These are phyloP conservation scores for Bipolaris bicolor DNA, from an alignment of 2,329 filamentous ascomycete genomes.

Conservation along the genomic window DNA sequence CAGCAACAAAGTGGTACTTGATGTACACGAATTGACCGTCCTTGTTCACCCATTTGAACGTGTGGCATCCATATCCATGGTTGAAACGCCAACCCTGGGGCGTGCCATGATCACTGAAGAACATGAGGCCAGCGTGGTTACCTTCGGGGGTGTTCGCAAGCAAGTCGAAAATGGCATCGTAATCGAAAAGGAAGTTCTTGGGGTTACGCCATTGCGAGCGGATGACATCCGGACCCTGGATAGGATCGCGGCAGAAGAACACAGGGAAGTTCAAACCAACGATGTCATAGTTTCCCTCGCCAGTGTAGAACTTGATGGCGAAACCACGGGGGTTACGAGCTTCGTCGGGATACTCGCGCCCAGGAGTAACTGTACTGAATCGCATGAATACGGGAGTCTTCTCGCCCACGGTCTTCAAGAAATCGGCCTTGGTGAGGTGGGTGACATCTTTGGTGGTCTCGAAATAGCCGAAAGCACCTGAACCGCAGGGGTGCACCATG, in stretches of 20 bases:
- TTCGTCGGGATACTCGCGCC: slow-evolving; percentile 53
- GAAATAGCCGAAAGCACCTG: slow-evolving; percentile 56
- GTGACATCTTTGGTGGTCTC: slow-evolving; percentile 52
- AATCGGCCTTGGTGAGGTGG: slow-evolving; percentile 51
- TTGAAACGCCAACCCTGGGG: slow-evolving; percentile 54
- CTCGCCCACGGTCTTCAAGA: slow-evolving; percentile 49
- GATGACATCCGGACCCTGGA: slow-evolving; percentile 57
- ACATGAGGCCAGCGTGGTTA: slow-evolving; percentile 58
- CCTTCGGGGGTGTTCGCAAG: slow-evolving; percentile 57
- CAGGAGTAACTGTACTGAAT: slow-evolving; percentile 55
- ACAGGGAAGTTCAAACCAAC: slow-evolving; percentile 57
- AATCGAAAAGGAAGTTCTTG: slow-evolving; percentile 57
- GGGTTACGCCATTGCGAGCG: slow-evolving; percentile 56
- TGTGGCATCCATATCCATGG: slow-evolving; percentile 55
- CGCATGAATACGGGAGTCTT: slow-evolving; percentile 54
- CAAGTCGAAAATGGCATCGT: slow-evolving; percentile 57
- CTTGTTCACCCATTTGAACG: slow-evolving; percentile 57
- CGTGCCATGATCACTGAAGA: slow-evolving; percentile 59
- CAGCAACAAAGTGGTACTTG: slow-evolving; percentile 58
- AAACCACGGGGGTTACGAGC: slow-evolving; percentile 57
- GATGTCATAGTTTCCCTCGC: slow-evolving; percentile 58
- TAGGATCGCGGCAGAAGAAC: slow-evolving; percentile 59
- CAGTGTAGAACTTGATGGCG: slow-evolving; percentile 58
- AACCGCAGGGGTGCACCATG: slow-evolving; percentile 53
- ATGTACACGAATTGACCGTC: slow-evolving; percentile 59